A percentile compares a stretch with the other conserved stretches of the same genome.
phyloP scores from a whole-genome alignment of 192 early-diverging fungal species.

The Coemansia sp. region DNA sequence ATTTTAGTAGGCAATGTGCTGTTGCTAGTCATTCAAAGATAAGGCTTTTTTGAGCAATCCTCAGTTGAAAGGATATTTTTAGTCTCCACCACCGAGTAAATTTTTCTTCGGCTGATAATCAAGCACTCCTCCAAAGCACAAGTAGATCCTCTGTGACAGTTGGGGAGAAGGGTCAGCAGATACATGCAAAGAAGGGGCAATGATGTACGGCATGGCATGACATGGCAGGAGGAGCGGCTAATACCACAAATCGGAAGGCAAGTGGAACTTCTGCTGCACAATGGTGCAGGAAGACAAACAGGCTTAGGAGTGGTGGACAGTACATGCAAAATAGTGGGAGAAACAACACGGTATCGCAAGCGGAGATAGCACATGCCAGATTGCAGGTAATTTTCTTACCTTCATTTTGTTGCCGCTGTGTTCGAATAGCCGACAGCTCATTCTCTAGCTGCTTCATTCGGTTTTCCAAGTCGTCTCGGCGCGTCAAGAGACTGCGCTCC shows the following conservation, averaged over 20 bases:
- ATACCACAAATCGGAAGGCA: slow-evolving; percentile 2
- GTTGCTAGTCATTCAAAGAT: neutral
- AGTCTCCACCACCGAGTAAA: slow-evolving; percentile 1
- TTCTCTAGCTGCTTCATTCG: slow-evolving; percentile 39
- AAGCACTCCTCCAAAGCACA: neutral
- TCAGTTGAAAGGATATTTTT: neutral
- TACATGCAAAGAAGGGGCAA: neutral
- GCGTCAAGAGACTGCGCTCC: slow-evolving; percentile 34
- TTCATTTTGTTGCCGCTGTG: slow-evolving; percentile 43
- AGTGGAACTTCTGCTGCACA: neutral
- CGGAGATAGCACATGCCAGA: neutral
- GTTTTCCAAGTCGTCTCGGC: slow-evolving; percentile 24
- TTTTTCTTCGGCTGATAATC: neutral
- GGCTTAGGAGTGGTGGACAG: neutral
- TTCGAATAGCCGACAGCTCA: slow-evolving; percentile 32
- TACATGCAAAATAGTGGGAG: neutral
- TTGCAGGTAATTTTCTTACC: slow-evolving; percentile 20
- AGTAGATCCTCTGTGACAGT: neutral
- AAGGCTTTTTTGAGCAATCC: neutral
- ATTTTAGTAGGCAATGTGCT: neutral
- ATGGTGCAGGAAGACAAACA: neutral
- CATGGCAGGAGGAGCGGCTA: slow-evolving; percentile 2
- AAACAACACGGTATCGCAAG: neutral
- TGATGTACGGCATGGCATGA: slow-evolving; percentile 3
- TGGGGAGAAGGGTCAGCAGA: neutral